These are phyloP conservation scores for Cytospora piceicola DNA, from an alignment of 2,329 filamentous ascomycete species.

Conservation along the genomic window DNA sequence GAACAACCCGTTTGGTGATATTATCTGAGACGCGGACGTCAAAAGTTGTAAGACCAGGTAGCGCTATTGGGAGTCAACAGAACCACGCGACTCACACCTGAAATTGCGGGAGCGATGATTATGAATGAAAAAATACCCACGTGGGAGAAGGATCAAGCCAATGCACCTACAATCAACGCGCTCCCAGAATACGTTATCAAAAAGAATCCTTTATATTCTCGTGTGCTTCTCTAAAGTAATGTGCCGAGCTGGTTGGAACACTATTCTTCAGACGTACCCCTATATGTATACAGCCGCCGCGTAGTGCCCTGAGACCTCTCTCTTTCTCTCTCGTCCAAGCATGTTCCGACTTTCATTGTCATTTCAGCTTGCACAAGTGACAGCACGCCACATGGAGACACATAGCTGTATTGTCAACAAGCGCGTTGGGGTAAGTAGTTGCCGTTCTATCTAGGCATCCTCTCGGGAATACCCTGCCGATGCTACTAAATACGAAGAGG, in stretches of 20 bases:
- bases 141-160: neutral
- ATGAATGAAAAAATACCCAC: neutral
- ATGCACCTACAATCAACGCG: neutral
- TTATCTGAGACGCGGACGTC: slow-evolving; percentile 35
- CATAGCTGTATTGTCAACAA: neutral
- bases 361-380: neutral
- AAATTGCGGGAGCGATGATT: neutral
- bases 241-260: neutral
- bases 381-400: neutral
- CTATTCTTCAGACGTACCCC: neutral
- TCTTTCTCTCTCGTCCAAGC: no score
- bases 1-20: slow-evolving; percentile 37
- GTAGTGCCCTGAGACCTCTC: no score
- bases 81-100: neutral
- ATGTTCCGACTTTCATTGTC: neutral
- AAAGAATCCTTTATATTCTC: neutral
- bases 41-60: neutral
- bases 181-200: neutral
- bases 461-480: neutral
- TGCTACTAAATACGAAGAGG: neutral
- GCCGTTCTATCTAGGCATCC: neutral
- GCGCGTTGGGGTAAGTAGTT: neutral
- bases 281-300: neutral
- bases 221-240: neutral
- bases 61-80: neutral